Conservation (phyloP, 2,329 filamentous ascomycete species). For the Scytalidium sp. region DNA sequence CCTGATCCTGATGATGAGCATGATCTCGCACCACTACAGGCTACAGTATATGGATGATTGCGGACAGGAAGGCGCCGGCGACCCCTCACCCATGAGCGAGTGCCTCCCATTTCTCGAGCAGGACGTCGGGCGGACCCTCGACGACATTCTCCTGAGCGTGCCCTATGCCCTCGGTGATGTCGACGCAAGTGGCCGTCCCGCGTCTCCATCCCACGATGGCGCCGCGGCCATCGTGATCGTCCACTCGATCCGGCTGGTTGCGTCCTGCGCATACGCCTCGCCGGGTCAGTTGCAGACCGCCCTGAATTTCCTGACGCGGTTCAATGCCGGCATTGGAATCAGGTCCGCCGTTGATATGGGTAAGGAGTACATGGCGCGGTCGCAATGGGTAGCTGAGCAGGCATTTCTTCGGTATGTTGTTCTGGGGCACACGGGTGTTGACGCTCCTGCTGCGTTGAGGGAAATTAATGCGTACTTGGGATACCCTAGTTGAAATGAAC, state of each 20-base stretch:
- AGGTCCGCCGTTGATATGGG: slow-evolving; percentile 20
- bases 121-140: slow-evolving; percentile 24
- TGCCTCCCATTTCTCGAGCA: slow-evolving; percentile 12
- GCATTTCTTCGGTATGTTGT: slow-evolving; percentile 9
- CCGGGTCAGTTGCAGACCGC: slow-evolving; percentile 20
- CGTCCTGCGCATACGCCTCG: slow-evolving; percentile 26
- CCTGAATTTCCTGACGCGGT: slow-evolving; percentile 19
- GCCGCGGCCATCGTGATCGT: slow-evolving; percentile 29
- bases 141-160: slow-evolving; percentile 29
- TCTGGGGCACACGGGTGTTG: neutral
- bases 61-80: neutral
- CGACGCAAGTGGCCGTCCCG: slow-evolving; percentile 16
- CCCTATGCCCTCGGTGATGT: slow-evolving; percentile 31
- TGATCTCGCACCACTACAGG: slow-evolving; percentile 21
- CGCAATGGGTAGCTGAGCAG: slow-evolving; percentile 11
- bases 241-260: slow-evolving; percentile 29
- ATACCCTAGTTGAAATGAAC: neutral
- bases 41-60: slow-evolving; percentile 7
- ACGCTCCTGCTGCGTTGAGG: neutral
- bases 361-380: slow-evolving; percentile 2
- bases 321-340: slow-evolving; percentile 28
- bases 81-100: neutral
- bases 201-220: slow-evolving; percentile 23
- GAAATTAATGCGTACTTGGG: neutral
- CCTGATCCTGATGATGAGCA: slow-evolving; percentile 26